A percentile compares a stretch with the other conserved stretches of the same genome.
These are phyloP conservation scores for Raffaelea arxii DNA, from an alignment of 2,329 filamentous ascomycete species.

Conservation along the genomic window DNA sequence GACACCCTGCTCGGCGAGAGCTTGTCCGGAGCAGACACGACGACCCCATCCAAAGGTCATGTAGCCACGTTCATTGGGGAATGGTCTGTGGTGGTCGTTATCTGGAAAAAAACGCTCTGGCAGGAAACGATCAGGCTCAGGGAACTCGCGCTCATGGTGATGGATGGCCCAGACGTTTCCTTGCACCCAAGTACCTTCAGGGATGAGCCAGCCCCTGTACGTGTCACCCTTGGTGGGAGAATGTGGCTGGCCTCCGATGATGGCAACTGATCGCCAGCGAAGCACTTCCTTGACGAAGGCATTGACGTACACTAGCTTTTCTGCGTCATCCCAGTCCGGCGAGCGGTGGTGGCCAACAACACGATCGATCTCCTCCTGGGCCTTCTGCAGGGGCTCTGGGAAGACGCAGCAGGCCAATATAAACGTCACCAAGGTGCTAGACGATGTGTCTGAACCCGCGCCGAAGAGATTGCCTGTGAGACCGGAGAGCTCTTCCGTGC, in stretches of 20 bases:
- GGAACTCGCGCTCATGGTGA: conserved; percentile 35
- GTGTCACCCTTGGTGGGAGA: conserved; percentile 35
- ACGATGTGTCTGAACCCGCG: conserved; percentile 39
- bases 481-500: conserved; percentile 32
- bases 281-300: conserved; percentile 46
- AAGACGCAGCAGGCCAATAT: conserved; percentile 40
- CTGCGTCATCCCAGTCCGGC: conserved; percentile 37
- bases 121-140: conserved; percentile 33
- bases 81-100: conserved; percentile 29
- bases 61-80: conserved; percentile 38
- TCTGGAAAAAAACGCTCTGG: conserved; percentile 30
- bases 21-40: conserved; percentile 42
- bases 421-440: conserved; percentile 34
- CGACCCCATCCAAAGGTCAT: conserved; percentile 50
- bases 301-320: conserved; percentile 40
- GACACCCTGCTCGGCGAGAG: conserved; percentile 48
- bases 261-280: conserved; percentile 44
- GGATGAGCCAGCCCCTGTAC: conserved; percentile 39
- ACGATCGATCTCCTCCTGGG: conserved; percentile 41
- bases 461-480: conserved; percentile 39
- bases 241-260: conserved; percentile 41
- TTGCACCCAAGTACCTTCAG: conserved; percentile 38
- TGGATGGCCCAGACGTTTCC: conserved; percentile 42
- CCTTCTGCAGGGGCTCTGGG: conserved; percentile 33
- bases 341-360: conserved; percentile 37